Evolutionary conservation across 345 rosid genomes (phyloP), one percentile per base, ranked within the genome.

Genomic region (Microcos paniculata): DNA sequence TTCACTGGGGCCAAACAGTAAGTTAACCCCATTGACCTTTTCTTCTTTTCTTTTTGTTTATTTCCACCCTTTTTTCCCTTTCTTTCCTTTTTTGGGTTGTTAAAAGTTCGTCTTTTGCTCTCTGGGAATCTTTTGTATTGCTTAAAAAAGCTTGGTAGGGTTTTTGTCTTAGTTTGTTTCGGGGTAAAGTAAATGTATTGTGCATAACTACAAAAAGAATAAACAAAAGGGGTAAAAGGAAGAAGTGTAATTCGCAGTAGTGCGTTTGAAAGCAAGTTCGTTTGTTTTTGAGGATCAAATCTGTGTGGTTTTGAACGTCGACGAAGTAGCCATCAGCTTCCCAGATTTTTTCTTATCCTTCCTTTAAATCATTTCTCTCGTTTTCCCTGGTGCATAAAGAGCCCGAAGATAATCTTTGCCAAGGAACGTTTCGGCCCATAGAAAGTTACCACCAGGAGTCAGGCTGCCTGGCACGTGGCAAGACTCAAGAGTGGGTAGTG

Each of bases 261-360:
- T 70, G 73, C 49, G 18, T 43, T 52, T 57, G 23, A 48, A 66
- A 28, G 26, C 31, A 35, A 46, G 38, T 55, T 55, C 8, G 62
- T 70, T 18, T 1, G 33, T 72, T 51, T 80, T 53, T 57, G 76
- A 73, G 77, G 85, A 84, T 84, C 51, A 74, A 77, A 82, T 82
- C 70, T 77, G 71, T 78, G 83, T 82, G 86, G 87, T 12, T 57
- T 56, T 62, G 59, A 74, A 71, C 63, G 79, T 72, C 24, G 66
- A 63, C 21, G 48, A 73, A 59, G 82, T 71, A 68, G 59, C 81
- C 58, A 15, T 83, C 87, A 62, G 9, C 46, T 59, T 57, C 58
- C 10, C 7, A 76, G 89, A 86, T 83, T 28, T 81, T 83, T 85
- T 26, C 40, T 66, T 13, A 48, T 26, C 23, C 14, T 4, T 14